Evolutionary conservation across 2,329 filamentous ascomycete species (phyloP).

Genomic region (Hypoxylon sp.): DNA sequence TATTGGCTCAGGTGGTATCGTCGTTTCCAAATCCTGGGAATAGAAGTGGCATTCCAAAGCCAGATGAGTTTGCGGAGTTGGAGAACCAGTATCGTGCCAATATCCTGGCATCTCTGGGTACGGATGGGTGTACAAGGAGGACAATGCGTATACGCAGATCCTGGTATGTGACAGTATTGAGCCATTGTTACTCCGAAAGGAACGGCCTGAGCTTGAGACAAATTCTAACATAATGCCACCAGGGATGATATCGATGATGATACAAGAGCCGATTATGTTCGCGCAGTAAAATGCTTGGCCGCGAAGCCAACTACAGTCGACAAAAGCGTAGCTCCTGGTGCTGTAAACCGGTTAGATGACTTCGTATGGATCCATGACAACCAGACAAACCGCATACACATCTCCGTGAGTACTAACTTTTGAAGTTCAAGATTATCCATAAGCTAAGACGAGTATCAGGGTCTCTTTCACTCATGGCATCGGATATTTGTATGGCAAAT

Average conservation of each 20-base stretch:
- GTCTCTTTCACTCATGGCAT: constrained; percentile 40
- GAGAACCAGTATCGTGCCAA: constrained; percentile 31
- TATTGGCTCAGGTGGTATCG: not conserved
- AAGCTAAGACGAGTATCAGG: constrained; percentile 17
- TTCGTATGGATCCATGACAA: constrained; percentile 41
- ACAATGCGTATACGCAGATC: constrained; percentile 34
- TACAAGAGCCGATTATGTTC: constrained; percentile 34
- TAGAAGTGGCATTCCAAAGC: constrained; percentile 31
- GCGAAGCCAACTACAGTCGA: constrained; percentile 33
- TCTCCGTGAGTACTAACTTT: constrained; percentile 23
- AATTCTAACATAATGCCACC: not conserved
- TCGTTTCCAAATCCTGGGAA: constrained; percentile 1
- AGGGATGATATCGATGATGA: constrained; percentile 33
- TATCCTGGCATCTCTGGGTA: constrained; percentile 12
- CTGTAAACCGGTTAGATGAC: constrained; percentile 38
- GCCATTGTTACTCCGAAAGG: too few relatives aligned
- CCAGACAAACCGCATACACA: constrained; percentile 38
- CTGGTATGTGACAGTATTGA: constrained; percentile 20
- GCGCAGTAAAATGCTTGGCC: constrained; percentile 37
- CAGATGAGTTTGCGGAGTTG: constrained; percentile 26
- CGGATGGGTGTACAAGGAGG: constrained; percentile 28
- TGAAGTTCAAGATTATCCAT: not conserved
- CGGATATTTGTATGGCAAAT: constrained; percentile 38
- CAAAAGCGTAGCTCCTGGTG: constrained; percentile 31
- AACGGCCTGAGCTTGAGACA: not conserved